Evolutionary conservation across 805 yeast species (phyloP), one percentile per base, ranked within the genome.

Genomic region (Saturnispora quitensis): DNA sequence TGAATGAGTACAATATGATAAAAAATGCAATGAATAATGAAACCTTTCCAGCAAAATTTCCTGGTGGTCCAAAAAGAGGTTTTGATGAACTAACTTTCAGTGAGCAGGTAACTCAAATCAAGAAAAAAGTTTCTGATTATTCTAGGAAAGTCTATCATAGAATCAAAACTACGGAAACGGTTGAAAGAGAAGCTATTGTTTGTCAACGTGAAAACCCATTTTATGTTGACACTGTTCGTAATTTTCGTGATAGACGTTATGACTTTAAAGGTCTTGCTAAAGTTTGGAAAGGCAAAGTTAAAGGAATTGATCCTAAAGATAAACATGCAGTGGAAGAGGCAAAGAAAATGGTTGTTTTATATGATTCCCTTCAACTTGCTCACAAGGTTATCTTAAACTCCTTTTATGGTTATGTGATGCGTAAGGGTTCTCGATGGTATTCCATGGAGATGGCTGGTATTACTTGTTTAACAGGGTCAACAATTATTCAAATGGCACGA

Each of bases 381-480:
- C 98, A 93, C 67, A 93, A 93, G 63, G 97, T 91, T 63, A 93
- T 93, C 69, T 75, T 93, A 61, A 93, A 93, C 63, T 91, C 98
- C 0, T 93, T 93, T 65, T 93, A 93, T 62, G 99, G 99, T 47
- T 93, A 93, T 62, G 99, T 93, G 13, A 93, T 93, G 99, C 80
- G 99, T 68, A 93, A 93, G 62, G 99, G 99, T 40, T 93, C 99
- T 0, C 77, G 99, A 54, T 93, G 99, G 99, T 93, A 90, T 62
- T 93, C 99, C 0, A 89, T 93, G 93, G 99, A 93, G 67, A 93
- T 95, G 99, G 99, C 99, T 0, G 99, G 99, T 56, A 93, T 93
- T 18, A 93, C 99, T 0, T 95, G 99, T 75, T 74, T 90, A 47
- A 93, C 99, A 0, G 99, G 99, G 50, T 97, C 99, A 0, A 89